A percentile compares a stretch with the other conserved stretches of the same genome.
These are phyloP conservation scores for Cercospora canescens DNA, from an alignment of 2,329 filamentous ascomycete species.

Conservation along the genomic window DNA sequence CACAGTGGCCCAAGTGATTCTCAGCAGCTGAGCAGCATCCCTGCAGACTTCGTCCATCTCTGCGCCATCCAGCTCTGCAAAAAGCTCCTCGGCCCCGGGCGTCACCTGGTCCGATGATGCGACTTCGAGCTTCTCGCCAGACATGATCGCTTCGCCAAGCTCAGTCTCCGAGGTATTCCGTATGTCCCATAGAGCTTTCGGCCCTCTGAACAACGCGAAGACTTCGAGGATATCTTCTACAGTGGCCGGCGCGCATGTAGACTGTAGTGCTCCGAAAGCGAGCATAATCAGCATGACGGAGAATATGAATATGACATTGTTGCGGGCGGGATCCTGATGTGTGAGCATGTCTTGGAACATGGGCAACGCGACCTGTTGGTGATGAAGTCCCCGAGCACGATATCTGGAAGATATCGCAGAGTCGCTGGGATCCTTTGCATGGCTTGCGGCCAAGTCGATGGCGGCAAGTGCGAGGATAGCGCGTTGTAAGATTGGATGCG, in stretches of 20 bases:
- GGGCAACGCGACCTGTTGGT: constrained; percentile 30
- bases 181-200: constrained; percentile 24
- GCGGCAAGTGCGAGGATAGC: constrained; percentile 6
- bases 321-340: constrained; percentile 10
- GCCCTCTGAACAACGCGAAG: constrained; percentile 29
- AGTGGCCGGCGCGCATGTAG: constrained; percentile 21
- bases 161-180: constrained; percentile 11
- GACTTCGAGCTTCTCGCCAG: constrained; percentile 9
- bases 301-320: constrained; percentile 28
- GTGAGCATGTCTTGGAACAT: constrained; percentile 28
- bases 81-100: not conserved
- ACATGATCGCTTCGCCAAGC: constrained; percentile 21
- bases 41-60: constrained; percentile 9
- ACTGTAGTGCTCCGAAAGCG: constrained; percentile 28
- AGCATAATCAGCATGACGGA: constrained; percentile 30
- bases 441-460: constrained; percentile 4
- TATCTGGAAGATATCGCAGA: constrained; percentile 19
- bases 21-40: constrained; percentile 14
- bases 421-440: not conserved
- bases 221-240: constrained; percentile 31
- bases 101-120: constrained; percentile 1
- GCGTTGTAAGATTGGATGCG: constrained; percentile 1
- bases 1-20: constrained; percentile 8
- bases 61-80: constrained; percentile 9
- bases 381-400: constrained; percentile 29